Conservation (phyloP, 306 rosid genomes). For the Dicorynia guianensis region DNA sequence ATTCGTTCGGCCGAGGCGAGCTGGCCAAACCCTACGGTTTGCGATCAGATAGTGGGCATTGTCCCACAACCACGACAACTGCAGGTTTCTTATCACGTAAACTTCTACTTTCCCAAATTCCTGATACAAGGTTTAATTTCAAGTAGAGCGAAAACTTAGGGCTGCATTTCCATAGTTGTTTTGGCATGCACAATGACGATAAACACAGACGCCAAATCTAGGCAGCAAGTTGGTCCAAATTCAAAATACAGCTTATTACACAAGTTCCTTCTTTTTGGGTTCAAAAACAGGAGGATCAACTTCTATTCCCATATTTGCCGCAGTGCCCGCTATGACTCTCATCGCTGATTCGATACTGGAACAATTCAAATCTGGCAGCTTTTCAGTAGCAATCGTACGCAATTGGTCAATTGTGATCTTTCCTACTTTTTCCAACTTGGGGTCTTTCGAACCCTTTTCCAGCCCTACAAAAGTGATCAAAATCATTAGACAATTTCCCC, state of each 20-base stretch:
- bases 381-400: constrained; percentile 83
- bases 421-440: constrained; percentile 77
- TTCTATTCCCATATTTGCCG: constrained; percentile 99
- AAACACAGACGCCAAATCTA: neutral
- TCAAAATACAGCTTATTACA: constrained; percentile 33
- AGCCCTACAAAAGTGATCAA: constrained; percentile 62
- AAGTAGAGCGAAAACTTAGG: no score
- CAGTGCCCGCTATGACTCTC: constrained; percentile 98
- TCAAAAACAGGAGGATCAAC: constrained; percentile 93
- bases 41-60: no score
- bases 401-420: constrained; percentile 86
- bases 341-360: constrained; percentile 83
- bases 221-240: constrained; percentile 8
- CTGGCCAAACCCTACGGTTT: no score
- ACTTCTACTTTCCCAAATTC: no score
- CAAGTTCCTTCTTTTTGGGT: constrained; percentile 68
- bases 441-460: constrained; percentile 96
- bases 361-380: constrained; percentile 96
- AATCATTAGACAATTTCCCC: neutral
- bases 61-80: no score
- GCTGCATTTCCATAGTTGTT: no score
- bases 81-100: no score
- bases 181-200: no score
- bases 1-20: no score
- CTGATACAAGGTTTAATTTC: no score